phyloP scores from a whole-genome alignment of 2,329 filamentous ascomycete species.

The Septoria petroselini region DNA sequence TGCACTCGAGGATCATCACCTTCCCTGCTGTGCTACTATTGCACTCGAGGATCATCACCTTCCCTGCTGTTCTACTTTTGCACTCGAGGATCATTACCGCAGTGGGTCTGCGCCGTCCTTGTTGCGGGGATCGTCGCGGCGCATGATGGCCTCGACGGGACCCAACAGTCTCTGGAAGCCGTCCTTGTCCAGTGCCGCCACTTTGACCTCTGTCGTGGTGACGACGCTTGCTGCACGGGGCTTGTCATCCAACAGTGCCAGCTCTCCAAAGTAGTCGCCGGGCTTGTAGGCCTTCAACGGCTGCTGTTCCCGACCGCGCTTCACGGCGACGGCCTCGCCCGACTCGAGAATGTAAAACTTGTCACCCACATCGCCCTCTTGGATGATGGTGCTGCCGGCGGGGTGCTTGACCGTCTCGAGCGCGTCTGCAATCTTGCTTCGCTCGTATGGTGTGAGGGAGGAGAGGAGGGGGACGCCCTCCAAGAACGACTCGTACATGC shows the following conservation, averaged over 20 bases:
- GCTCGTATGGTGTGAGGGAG: conserved; percentile 83
- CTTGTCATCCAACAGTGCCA: conserved; percentile 88
- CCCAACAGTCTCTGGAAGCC: conserved; percentile 92
- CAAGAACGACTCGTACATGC: conserved; percentile 96
- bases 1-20: no score
- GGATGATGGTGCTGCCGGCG: conserved; percentile 77
- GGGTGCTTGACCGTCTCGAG: conserved; percentile 86
- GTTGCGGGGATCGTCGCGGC: conserved; percentile 63
- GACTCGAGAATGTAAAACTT: conserved; percentile 88
- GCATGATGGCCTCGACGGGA: conserved; percentile 91
- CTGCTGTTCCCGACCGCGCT: conserved; percentile 64
- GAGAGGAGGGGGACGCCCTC: conserved; percentile 86
- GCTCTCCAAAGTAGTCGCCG: conserved; percentile 95
- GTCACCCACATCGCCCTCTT: conserved; percentile 84
- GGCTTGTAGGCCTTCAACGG: conserved; percentile 79
- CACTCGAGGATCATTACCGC: conserved; percentile 13
- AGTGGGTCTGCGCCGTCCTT: conserved; percentile 27
- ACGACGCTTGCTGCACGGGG: conserved; percentile 87
- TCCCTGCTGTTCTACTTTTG: no score
- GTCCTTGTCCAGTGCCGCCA: conserved; percentile 86
- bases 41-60: no score
- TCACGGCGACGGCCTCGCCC: conserved; percentile 83
- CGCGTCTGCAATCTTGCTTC: conserved; percentile 95
- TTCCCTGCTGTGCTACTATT: no score
- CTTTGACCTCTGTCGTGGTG: conserved; percentile 82